Evolutionary conservation across 2,329 filamentous ascomycete species (phyloP), one percentile per base, ranked within the genome.

Genomic region (Diaporthe capsici): DNA sequence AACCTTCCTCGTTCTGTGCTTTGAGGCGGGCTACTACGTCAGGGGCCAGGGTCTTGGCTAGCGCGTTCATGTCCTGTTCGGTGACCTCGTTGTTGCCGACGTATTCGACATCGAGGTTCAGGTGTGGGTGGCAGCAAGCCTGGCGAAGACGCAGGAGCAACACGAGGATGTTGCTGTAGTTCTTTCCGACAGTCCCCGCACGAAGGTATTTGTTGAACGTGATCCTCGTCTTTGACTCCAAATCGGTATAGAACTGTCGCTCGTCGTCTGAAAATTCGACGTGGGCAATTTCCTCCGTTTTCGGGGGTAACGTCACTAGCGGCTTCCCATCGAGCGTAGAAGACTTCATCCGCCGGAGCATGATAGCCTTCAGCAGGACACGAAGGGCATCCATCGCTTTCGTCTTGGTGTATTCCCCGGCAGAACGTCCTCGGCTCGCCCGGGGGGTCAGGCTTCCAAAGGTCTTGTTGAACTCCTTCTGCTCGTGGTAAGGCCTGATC

Each of bases 121-220:
- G 90, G 80, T 95, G 92, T 1, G 94, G 94, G 82, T 96, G 94
- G 79, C 94, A 96, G 80, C 93, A 95, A 28, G 93, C 92, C 83
- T 96, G 94, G 25, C 94, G 92, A n/a, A 97, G 88, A 34, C 94
- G 92, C 60, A 97, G 87, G 58, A 97, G 88, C 25, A 98, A 87
- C 12, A 97, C 93, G 31, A 98, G 87, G 58, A 98, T 92, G 78
- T 93, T 93, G 10, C 93, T 93, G 81, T 98, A 98, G 75, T 94
- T 91, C 77, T 89, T 91, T 51, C 90, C 92, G 20, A 97, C 87
- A 0, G 92, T 93, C 4, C 91, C 91, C 25, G 89, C 88, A 37
- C 91, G 89, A 25, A 97, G 86, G 79, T 95, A 97, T 79, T 90
- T 94, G 86, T 94, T 96, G 87, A 97, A 94, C 61, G 91, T 87